Conservation (phyloP, 108 stramenopile genomes). For the Epithemia pelagica region DNA sequence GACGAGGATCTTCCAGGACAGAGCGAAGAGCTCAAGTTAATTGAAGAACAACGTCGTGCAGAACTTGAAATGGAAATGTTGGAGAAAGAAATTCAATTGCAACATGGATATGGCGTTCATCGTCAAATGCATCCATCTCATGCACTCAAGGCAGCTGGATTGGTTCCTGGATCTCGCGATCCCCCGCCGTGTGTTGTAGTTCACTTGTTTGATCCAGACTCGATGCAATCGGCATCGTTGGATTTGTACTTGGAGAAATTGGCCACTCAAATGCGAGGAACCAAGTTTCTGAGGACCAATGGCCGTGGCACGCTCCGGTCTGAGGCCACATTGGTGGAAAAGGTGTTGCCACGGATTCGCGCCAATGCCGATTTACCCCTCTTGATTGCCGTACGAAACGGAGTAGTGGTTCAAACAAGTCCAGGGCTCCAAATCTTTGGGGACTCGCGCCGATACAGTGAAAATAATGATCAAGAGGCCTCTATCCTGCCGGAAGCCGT, state of each 20-base stretch:
- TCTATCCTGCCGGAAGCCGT: slow-evolving; percentile 41
- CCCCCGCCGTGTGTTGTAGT: slow-evolving; percentile 43
- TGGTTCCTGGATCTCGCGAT: slow-evolving; percentile 14
- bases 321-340: slow-evolving; percentile 28
- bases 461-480: neutral
- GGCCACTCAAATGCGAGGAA: slow-evolving; percentile 35
- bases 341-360: slow-evolving; percentile 15
- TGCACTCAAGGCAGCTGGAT: slow-evolving; percentile 50
- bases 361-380: slow-evolving; percentile 55
- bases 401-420: slow-evolving; percentile 45
- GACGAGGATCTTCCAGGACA: slow-evolving; percentile 57
- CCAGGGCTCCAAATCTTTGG: slow-evolving; percentile 40
- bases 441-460: neutral
- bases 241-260: slow-evolving; percentile 66
- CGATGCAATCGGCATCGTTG: slow-evolving; percentile 47
- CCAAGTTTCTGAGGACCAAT: slow-evolving; percentile 57
- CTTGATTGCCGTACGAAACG: slow-evolving; percentile 60
- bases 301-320: slow-evolving; percentile 43
- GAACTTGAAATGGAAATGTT: slow-evolving; percentile 52
- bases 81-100: slow-evolving; percentile 32
- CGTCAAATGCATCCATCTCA: slow-evolving; percentile 70
- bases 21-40: slow-evolving; percentile 18
- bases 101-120: slow-evolving; percentile 77
- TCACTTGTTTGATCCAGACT: slow-evolving; percentile 65
- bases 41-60: slow-evolving; percentile 48